These are phyloP conservation scores for Penicillium arizonense DNA, from an alignment of 495 filamentous ascomycete species.

Conservation along the genomic window DNA sequence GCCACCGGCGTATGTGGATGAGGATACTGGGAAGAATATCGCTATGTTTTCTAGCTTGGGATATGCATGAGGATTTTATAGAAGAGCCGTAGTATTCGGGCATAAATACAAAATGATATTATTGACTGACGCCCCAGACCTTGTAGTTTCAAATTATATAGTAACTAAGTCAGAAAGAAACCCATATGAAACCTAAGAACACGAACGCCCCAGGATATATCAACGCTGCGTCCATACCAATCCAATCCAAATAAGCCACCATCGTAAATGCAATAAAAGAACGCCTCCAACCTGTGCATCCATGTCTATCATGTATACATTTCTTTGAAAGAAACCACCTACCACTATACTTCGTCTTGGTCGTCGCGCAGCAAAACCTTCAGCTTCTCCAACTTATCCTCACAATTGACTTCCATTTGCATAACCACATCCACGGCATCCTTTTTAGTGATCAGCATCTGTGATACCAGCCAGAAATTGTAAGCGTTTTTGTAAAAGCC, in stretches of 20 bases:
- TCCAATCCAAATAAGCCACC: too few relatives aligned
- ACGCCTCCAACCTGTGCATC: too few relatives aligned
- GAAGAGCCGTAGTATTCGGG: background rate
- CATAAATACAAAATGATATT: too few relatives aligned
- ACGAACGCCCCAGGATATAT: too few relatives aligned
- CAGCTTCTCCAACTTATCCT: constrained; percentile 46
- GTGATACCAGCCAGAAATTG: constrained; percentile 48
- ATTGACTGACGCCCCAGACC: too few relatives aligned
- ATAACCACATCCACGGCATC: constrained; percentile 47
- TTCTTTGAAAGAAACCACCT: too few relatives aligned
- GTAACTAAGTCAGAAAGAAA: too few relatives aligned
- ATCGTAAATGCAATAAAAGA: too few relatives aligned
- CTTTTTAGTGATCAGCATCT: constrained; percentile 47
- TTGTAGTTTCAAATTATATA: too few relatives aligned
- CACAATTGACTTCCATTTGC: constrained; percentile 48
- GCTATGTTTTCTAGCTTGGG: constrained; percentile 46
- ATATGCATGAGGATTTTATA: constrained; percentile 28
- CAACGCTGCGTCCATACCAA: too few relatives aligned
- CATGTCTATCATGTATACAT: too few relatives aligned
- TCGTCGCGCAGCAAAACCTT: constrained; percentile 45
- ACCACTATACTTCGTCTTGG: constrained; percentile 19
- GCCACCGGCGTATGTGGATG: constrained; percentile 50
- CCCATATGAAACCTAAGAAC: too few relatives aligned
- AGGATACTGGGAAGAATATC: constrained; percentile 48
- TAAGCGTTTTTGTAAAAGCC: constrained; percentile 47